phyloP scores from a whole-genome alignment of 2,329 filamentous ascomycete genomes.

The Exophiala bonariae region DNA sequence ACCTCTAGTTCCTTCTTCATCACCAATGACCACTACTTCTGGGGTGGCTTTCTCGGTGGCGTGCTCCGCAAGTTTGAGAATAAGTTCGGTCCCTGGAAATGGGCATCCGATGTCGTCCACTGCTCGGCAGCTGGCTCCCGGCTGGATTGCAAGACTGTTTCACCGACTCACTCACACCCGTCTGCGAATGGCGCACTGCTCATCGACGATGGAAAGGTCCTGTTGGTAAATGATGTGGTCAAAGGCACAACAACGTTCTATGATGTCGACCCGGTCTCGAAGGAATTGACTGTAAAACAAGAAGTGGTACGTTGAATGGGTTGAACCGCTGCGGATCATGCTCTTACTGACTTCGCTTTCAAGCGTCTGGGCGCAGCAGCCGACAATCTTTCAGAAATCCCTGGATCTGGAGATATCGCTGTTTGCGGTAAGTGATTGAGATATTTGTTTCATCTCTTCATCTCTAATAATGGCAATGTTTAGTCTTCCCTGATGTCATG shows the following conservation, averaged over 20 bases:
- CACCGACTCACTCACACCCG: constrained; percentile 14
- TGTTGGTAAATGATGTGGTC: constrained; percentile 18
- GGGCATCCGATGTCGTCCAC: constrained; percentile 17
- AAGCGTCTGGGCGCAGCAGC: constrained; percentile 16
- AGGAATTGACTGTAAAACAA: constrained; percentile 13
- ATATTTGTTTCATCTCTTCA: not conserved
- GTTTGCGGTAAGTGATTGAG: constrained; percentile 11
- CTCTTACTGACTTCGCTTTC: not conserved
- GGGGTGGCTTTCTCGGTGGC: constrained; percentile 11
- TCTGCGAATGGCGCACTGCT: constrained; percentile 18
- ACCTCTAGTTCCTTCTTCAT: constrained; percentile 21
- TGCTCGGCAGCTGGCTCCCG: constrained; percentile 5
- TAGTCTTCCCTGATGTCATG: constrained; percentile 17
- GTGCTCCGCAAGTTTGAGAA: constrained; percentile 14
- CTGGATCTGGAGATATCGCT: constrained; percentile 17
- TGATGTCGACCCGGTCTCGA: constrained; percentile 15
- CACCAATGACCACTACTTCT: constrained; percentile 23
- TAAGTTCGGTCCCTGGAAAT: constrained; percentile 18
- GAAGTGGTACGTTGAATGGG: constrained; percentile 14
- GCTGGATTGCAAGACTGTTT: constrained; percentile 18
- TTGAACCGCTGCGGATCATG: too few relatives aligned
- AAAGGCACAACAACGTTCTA: constrained; percentile 19
- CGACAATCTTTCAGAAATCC: constrained; percentile 20
- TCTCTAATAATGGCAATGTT: not conserved
- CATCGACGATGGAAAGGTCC: constrained; percentile 18